Evolutionary conservation across 768 basidiomycete genomes (phyloP), one percentile per base, ranked within the genome.

Genomic region (Mycena amicta): DNA sequence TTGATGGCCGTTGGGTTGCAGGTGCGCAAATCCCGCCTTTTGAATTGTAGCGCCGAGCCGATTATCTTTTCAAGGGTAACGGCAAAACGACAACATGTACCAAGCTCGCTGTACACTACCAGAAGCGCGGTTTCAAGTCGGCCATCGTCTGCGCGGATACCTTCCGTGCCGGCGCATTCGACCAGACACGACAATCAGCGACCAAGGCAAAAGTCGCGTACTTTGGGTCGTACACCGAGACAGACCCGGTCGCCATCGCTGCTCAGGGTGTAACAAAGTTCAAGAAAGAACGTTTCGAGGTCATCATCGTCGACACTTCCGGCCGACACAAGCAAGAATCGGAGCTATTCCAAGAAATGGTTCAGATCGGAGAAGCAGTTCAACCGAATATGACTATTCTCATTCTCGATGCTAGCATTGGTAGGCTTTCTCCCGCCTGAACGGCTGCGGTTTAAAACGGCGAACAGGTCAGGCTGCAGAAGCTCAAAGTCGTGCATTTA

Each of bases 11-110:
- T 98, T 60, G 95, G 95, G 72, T 83, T 98, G 40, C 95, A 97
- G 82, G 93, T 92, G 65, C 59, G 81, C 69, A 43, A 16, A 46
- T 33, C 20, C 41, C 55, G 40, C 49, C 25, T n/a, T 27, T 30
- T 23, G 25, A n/a, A n/a, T n/a, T n/a, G 25, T 46, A 20, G 27
- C 49, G 55, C 25, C 52, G 13, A 46, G 26, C 60, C 28, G 53
- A 46, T 51, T n/a, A 47, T 18, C 8, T 46, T 57, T 29, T 45
- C 29, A 66, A 96, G 93, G 95, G 95, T 50, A 97, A 96, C 53
- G 97, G 97, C 41, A 99, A 99, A 80, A 99, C 97, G 4, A 99
- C 97, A 22, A 98, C 96, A 39, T 99, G 97, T 74, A 99, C 97
- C 11, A 99, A 98, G 68, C 87, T 99, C 39, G 97, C 97, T 0